A percentile compares a stretch with the other conserved stretches of the same genome.
Evolutionary conservation across 371 early-diverging fungal genomes (phyloP).

Genomic region (Phascolomyces articulosus): DNA sequence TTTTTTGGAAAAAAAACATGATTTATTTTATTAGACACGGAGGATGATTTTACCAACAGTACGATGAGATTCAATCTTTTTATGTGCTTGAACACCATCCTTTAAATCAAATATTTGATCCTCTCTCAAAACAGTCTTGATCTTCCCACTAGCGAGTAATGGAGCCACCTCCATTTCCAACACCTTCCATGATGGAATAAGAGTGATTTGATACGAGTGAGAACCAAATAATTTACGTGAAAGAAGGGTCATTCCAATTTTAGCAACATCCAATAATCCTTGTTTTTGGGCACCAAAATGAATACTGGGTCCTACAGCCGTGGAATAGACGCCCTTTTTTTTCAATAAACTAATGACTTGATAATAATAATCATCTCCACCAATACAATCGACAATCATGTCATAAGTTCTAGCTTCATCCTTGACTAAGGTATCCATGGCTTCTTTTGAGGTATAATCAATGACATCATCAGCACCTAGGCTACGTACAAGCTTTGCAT

Average conservation of each 20-base stretch:
- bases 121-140: slow-evolving; percentile 15
- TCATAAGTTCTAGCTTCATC: slow-evolving; percentile 35
- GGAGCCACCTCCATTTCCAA: slow-evolving; percentile 8
- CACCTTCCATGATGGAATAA: slow-evolving; percentile 5
- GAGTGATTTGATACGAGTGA: slow-evolving; percentile 12
- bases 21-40: no score
- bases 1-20: no score
- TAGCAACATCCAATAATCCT: slow-evolving; percentile 16
- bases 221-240: slow-evolving; percentile 16
- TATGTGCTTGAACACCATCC: slow-evolving; percentile 47
- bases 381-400: slow-evolving; percentile 54
- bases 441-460: slow-evolving; percentile 52
- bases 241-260: slow-evolving; percentile 4
- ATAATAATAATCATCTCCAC: slow-evolving; percentile 52
- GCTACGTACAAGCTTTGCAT: slow-evolving; percentile 48
- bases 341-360: slow-evolving; percentile 31
- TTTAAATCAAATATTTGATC: slow-evolving; percentile 28
- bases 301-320: slow-evolving; percentile 47
- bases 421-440: slow-evolving; percentile 19
- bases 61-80: no score
- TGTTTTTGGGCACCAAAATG: slow-evolving; percentile 24
- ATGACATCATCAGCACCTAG: slow-evolving; percentile 65
- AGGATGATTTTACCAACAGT: slow-evolving; percentile 63
- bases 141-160: slow-evolving; percentile 1
- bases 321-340: slow-evolving; percentile 37